A percentile compares a stretch with the other conserved stretches of the same genome.
Conservation (phyloP, 768 basidiomycete genomes). For the Agrocybe pediades region DNA sequence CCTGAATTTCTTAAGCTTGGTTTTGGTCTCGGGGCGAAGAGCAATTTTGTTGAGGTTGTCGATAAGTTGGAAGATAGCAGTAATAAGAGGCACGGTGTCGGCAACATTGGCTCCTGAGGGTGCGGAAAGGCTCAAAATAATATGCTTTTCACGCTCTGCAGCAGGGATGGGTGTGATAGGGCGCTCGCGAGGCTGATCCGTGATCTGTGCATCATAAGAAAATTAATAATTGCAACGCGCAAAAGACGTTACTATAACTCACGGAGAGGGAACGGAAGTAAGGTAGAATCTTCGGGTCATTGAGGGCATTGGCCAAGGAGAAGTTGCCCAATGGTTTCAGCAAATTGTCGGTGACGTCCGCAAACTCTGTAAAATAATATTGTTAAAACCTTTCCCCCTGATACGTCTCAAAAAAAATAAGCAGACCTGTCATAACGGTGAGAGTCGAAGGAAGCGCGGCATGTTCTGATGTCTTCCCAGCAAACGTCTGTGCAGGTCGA, state of each 20-base stretch:
- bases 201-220: conserved; percentile 46
- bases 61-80: conserved; percentile 72
- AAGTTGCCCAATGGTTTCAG: conserved; percentile 58
- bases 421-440: conserved; percentile 75
- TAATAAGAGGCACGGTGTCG: conserved; percentile 60
- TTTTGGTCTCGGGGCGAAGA: conserved; percentile 80
- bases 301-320: conserved; percentile 56
- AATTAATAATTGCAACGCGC: conserved; percentile 5
- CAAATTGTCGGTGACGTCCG: conserved; percentile 80
- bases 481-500: conserved; percentile 87
- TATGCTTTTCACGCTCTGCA: conserved; percentile 64
- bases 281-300: conserved; percentile 62
- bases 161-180: conserved; percentile 55
- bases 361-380: conserved; percentile 58
- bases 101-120: conserved; percentile 50
- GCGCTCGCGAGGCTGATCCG: conserved; percentile 81
- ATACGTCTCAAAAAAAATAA: not conserved
- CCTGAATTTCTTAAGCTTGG: conserved; percentile 73
- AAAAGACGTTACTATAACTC: conserved; percentile 25
- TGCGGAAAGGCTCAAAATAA: conserved; percentile 66
- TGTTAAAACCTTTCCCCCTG: not conserved
- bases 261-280: conserved; percentile 89
- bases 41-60: conserved; percentile 62
- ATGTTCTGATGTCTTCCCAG: conserved; percentile 68
- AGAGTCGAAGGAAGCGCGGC: conserved; percentile 58